Evolutionary conservation across 345 rosid species (phyloP).

Genomic region (Durio zibethinus): DNA sequence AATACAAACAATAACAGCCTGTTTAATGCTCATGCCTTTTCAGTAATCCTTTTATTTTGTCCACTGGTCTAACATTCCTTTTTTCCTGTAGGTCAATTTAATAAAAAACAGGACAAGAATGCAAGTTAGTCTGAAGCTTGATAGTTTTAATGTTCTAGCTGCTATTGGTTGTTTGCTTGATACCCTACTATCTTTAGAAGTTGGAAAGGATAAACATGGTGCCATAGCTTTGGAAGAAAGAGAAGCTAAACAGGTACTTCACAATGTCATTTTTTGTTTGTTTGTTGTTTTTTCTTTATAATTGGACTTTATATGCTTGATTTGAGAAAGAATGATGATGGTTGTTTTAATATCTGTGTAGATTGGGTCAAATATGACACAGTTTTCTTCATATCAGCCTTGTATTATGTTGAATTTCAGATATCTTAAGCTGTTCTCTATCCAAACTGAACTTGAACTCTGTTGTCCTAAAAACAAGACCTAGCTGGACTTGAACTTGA

Average conservation of each 20-base stretch:
- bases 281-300: background rate
- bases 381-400: background rate
- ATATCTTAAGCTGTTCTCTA: background rate
- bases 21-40: constrained; percentile 4
- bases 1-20: constrained; percentile 2
- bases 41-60: constrained; percentile 8
- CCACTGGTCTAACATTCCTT: constrained; percentile 3
- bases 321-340: background rate
- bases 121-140: constrained; percentile 52
- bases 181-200: constrained; percentile 36
- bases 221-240: constrained; percentile 31
- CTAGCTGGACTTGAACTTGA: background rate
- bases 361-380: background rate
- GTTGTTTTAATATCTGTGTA: background rate
- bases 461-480: background rate
- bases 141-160: constrained; percentile 57
- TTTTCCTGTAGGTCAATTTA: constrained; percentile 45
- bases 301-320: background rate
- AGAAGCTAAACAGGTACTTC: constrained; percentile 56
- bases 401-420: background rate
- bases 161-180: constrained; percentile 48
- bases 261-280: background rate
- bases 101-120: constrained; percentile 51
- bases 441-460: background rate
- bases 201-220: constrained; percentile 25